Evolutionary conservation across 441 rosid species (phyloP), one percentile per base, ranked within the genome.

Genomic region (Cnidoscolus chayamansa): DNA sequence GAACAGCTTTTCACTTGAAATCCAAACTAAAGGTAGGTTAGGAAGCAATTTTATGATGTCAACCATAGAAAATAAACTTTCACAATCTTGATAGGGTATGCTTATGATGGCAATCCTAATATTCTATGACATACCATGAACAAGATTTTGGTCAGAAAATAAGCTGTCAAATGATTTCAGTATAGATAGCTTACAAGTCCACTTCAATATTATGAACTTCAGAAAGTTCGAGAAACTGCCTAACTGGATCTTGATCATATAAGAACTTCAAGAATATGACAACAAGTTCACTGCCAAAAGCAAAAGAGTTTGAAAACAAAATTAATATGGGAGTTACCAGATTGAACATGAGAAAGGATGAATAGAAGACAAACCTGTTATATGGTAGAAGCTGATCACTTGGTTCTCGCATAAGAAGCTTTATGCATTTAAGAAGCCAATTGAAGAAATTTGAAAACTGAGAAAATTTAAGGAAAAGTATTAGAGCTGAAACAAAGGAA

Each of bases 361-460:
- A 7, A 40, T 32, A 63, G 73, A 53, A 68, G 60, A 76, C 88
- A 77, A 76, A 92, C 97, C 97, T 87, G 80, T 90, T 89, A 82
- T 82, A 89, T 35, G 84, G 85, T 37, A 79, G 81, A 84, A 85
- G 90, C 85, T 89, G 97, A 82, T 94, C 98, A 63, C 86, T 89
- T 76, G 97, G 93, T 81, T 92, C 96, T 85, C 88, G 91, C 95
- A 89, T 92, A 56, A 92, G 89, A 74, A 85, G 82, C 83, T 94
- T 94, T 84, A 94, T 88, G 80, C 95, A 90, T 80, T 87, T 92
- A 78, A 90, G 88, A 67, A 94, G 91, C 97, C 98, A 94, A 80
- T 82, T 90, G 81, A 92, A 94, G 87, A 94, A 94, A 81, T 92
- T 94, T 75, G 95, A 86, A 78, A 89, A 94, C 97, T 94, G 90